Evolutionary conservation across 1,284 basidiomycete genomes (phyloP).

Genomic region (Macrocybe sp.): DNA sequence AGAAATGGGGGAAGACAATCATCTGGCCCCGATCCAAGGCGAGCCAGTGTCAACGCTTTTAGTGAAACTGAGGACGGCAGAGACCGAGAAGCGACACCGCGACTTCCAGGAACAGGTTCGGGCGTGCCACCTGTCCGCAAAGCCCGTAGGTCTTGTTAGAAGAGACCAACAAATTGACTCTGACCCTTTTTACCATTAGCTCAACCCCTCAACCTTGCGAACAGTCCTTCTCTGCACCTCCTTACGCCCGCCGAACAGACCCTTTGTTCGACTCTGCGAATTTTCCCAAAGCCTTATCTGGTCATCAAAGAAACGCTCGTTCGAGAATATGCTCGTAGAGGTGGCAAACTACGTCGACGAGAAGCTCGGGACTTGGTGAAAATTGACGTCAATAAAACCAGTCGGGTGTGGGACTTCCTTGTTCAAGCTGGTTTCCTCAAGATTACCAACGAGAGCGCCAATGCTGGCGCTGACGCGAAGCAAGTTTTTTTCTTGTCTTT

Average conservation of each 20-base stretch:
- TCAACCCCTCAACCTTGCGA: slow-evolving; percentile 80
- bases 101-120: slow-evolving; percentile 28
- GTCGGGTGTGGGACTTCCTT: slow-evolving; percentile 86
- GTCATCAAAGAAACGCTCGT: slow-evolving; percentile 90
- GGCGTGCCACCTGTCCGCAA: slow-evolving; percentile 38
- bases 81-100: slow-evolving; percentile 57
- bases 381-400: slow-evolving; percentile 90
- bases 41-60: slow-evolving; percentile 32
- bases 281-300: slow-evolving; percentile 89
- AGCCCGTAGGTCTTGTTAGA: slow-evolving; percentile 35
- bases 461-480: slow-evolving; percentile 24
- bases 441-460: slow-evolving; percentile 41
- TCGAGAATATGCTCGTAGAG: slow-evolving; percentile 85
- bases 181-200: slow-evolving; percentile 30
- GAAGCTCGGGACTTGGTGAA: slow-evolving; percentile 88
- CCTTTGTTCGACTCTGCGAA: slow-evolving; percentile 84
- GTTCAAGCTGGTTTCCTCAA: slow-evolving; percentile 73
- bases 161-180: slow-evolving; percentile 1
- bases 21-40: slow-evolving; percentile 50
- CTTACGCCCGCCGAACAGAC: slow-evolving; percentile 82
- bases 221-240: slow-evolving; percentile 82
- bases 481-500: slow-evolving; percentile 9
- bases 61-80: slow-evolving; percentile 43
- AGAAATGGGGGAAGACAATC: slow-evolving; percentile 47
- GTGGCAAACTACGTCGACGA: slow-evolving; percentile 78